These are phyloP conservation scores for Leishmania lainsoni DNA, from an alignment of 208 protist species.

Conservation along the genomic window DNA sequence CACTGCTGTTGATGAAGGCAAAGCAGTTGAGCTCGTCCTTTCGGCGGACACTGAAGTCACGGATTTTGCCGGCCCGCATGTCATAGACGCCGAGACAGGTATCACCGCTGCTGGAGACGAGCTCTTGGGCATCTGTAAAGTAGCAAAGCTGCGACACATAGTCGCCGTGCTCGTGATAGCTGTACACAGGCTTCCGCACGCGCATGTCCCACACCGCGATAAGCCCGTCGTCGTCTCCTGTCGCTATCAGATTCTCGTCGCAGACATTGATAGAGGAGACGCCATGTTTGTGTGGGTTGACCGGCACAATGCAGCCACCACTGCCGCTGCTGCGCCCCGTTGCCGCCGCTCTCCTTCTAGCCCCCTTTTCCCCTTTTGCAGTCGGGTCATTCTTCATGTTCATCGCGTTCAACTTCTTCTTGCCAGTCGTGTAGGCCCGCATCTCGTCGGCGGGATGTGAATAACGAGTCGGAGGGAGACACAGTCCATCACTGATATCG, in stretches of 20 bases:
- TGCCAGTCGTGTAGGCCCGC: slow-evolving; percentile 11
- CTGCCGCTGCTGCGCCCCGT: neutral
- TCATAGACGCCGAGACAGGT: slow-evolving; percentile 88
- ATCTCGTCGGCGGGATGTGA: slow-evolving; percentile 60
- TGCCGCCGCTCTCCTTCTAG: slow-evolving; percentile 19
- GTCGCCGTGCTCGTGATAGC: slow-evolving; percentile 90
- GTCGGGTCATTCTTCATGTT: slow-evolving; percentile 39
- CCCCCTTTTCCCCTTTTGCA: slow-evolving; percentile 8
- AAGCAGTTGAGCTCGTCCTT: slow-evolving; percentile 91
- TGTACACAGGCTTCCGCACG: slow-evolving; percentile 52
- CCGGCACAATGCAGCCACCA: slow-evolving; percentile 5
- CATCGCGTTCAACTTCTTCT: slow-evolving; percentile 40
- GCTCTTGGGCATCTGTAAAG: slow-evolving; percentile 84
- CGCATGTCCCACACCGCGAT: slow-evolving; percentile 91
- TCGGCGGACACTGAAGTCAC: slow-evolving; percentile 82
- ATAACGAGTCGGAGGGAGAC: slow-evolving; percentile 67
- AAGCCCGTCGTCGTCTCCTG: slow-evolving; percentile 88
- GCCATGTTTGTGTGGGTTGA: slow-evolving; percentile 89
- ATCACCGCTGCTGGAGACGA: slow-evolving; percentile 88
- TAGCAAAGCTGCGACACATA: slow-evolving; percentile 90
- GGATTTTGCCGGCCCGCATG: slow-evolving; percentile 66
- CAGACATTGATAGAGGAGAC: slow-evolving; percentile 87
- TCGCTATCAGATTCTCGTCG: slow-evolving; percentile 81
- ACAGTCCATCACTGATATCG: slow-evolving; percentile 86
- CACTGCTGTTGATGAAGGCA: slow-evolving; percentile 88